Evolutionary conservation across 306 rosid species (phyloP), one percentile per base, ranked within the genome.

Genomic region (Carpinus viminea): DNA sequence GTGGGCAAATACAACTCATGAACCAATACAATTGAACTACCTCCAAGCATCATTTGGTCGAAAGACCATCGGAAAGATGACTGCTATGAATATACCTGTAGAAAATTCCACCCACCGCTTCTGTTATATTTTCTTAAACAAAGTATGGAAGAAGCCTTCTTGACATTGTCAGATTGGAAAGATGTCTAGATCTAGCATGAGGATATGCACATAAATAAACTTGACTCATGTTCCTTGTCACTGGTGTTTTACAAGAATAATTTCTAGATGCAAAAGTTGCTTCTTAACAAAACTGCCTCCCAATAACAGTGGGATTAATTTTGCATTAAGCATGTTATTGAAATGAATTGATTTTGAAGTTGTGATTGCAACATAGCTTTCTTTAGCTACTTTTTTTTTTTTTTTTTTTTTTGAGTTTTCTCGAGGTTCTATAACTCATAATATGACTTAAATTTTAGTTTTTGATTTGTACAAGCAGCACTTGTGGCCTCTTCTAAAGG

Each of bases 401-500:
- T 3, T 7, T 28, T 50, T 3, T 41, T 38, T 28, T 2, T 62
- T 2, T 51, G 20, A 7, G 5, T 50, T 41, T 6, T 72, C 53
- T 47, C 34, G n/a, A 8, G 10, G 11, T 41, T 60, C 38, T 60
- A 28, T 16, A 13, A 15, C 61, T 55, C 12, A 10, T 70, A 28
- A n/a, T 55, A 6, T 46, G 52, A 70, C 16, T 65, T 53, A 52
- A 70, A 7, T 52, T 20, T 74, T 69, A 12, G 59, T 24, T 20
- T 76, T 48, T 72, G 41, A 20, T 73, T 76, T 73, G 71, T 81
- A 41, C 48, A 74, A 68, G 76, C 92, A 94, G 98, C 98, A 92
- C 66, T 84, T 94, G 97, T 94, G 97, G 98, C 97, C 97, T 76
- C 97, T 92, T 80, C 87, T 94, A 31, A 91, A 89, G 85, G 81